Evolutionary conservation across 371 early-diverging fungal species (phyloP), one percentile per base, ranked within the genome.

Genomic region (Saksenaea oblongispora): DNA sequence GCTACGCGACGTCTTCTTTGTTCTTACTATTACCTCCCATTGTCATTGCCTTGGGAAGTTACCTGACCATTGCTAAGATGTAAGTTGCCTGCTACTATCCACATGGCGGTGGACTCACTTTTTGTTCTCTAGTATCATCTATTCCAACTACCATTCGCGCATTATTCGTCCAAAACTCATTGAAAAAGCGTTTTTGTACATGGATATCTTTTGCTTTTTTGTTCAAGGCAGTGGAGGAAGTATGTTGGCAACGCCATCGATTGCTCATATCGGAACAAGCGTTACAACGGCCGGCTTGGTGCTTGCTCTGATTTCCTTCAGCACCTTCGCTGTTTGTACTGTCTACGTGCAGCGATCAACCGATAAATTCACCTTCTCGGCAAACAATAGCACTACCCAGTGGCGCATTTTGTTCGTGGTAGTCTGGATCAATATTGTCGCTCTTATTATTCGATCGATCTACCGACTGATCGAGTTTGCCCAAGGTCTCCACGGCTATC

Each of bases 391-490:
- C 51, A 47, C 22, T 5, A 18, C 22, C 3, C 4, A 22, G 10
- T 47, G 51, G 51, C 51, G 51, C 51, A 47, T 47, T 47, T 3
- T 47, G 9, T 47, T 47, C 24, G 22, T 47, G n/a, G 51, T 11
- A 10, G 1, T 47, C 8, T 47, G 51, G 51, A 47, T 63, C 34
- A 63, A 44, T 34, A 56, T 55, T 17, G 24, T 56, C 42, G 41
- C 37, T 7, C 18, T 63, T 14, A 22, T 36, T 31, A 56, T 63
- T 27, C 56, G 63, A 22, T 56, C 56, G 7, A 41, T 63, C 17
- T 63, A 63, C 27, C 63, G 63, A 13, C 22, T 63, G 13, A 18
- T 56, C 8, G 63, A 63, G 31, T 63, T 44, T 31, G 56, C 58
- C 17, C 17, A 18, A 36, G 39, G 57, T 7, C 7, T 57, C 13